These are phyloP conservation scores for Hypoxylon sp. DNA, from an alignment of 2,329 filamentous ascomycete genomes.

Conservation along the genomic window DNA sequence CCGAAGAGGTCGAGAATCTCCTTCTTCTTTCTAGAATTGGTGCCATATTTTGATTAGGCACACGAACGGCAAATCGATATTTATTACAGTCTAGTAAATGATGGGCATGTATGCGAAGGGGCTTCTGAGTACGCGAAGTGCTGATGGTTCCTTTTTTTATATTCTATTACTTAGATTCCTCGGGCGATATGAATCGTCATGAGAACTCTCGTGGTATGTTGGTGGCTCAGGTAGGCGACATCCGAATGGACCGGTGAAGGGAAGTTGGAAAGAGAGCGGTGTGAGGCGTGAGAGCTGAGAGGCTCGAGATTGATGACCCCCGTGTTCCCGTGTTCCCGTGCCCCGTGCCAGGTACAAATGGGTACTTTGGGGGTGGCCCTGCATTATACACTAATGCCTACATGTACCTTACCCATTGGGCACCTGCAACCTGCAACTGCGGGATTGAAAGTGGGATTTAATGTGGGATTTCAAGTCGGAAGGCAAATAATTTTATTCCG, in stretches of 20 bases:
- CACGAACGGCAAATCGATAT: slow-evolving; percentile 7
- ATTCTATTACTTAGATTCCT: slow-evolving; percentile 2
- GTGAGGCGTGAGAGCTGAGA: slow-evolving; percentile 17
- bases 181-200: slow-evolving; percentile 5
- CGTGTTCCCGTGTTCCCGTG: not conserved
- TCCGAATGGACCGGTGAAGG: slow-evolving; percentile 22
- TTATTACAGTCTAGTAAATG: slow-evolving; percentile 25
- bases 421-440: slow-evolving; percentile 3
- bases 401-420: slow-evolving; percentile 6
- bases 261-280: slow-evolving; percentile 26
- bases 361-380: not conserved
- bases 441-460: not conserved
- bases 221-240: slow-evolving; percentile 19
- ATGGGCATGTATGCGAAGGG: slow-evolving; percentile 4
- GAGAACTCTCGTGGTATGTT: slow-evolving; percentile 16
- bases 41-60: slow-evolving; percentile 34
- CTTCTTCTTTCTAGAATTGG: slow-evolving; percentile 34
- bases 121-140: slow-evolving; percentile 1
- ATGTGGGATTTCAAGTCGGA: not conserved
- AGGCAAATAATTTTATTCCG: not conserved
- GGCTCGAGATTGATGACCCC: slow-evolving; percentile 16
- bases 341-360: slow-evolving; percentile 3
- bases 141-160: slow-evolving; percentile 8
- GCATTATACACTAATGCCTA: no score
- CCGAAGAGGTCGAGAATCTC: slow-evolving; percentile 43